Evolutionary conservation across 129 eudicot species (phyloP).

Genomic region (Gnaphalium uliginosum): DNA sequence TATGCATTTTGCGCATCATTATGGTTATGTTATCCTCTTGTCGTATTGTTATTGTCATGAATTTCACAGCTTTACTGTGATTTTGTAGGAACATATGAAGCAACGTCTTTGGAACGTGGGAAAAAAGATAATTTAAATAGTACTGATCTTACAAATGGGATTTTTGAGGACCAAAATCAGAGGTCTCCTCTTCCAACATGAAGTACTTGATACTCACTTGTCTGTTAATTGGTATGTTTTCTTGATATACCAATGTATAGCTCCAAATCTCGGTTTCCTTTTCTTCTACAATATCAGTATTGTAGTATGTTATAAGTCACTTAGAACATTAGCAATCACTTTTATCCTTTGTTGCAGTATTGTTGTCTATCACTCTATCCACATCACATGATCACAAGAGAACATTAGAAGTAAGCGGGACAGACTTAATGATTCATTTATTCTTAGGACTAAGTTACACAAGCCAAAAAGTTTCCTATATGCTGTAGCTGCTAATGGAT

Average conservation of each 20-base stretch:
- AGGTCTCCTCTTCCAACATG: constrained; percentile 89
- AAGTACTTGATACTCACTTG: constrained; percentile 33
- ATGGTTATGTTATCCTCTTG: not conserved
- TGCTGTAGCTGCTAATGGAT: constrained; percentile 11
- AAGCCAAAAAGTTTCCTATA: not conserved
- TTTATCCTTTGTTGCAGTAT: constrained; percentile 17
- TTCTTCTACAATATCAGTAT: not conserved
- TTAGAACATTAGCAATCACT: not conserved
- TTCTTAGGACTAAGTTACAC: constrained; percentile 11
- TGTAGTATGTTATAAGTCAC: not conserved
- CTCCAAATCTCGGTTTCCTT: not conserved
- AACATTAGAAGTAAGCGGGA: not conserved
- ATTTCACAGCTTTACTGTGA: constrained; percentile 11
- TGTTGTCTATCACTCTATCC: constrained; percentile 11
- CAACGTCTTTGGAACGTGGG: constrained; percentile 78
- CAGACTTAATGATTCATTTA: constrained; percentile 18
- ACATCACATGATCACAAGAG: constrained; percentile 11
- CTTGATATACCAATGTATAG: not conserved
- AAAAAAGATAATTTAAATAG: constrained; percentile 61
- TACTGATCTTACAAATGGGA: constrained; percentile 54
- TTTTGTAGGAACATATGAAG: constrained; percentile 76
- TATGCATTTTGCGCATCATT: not conserved
- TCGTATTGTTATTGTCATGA: not conserved
- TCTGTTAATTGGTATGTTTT: constrained; percentile 19
- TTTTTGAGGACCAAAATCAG: constrained; percentile 66